phyloP scores from a whole-genome alignment of 495 filamentous ascomycete species.

The Podospora pseudopauciseta region DNA sequence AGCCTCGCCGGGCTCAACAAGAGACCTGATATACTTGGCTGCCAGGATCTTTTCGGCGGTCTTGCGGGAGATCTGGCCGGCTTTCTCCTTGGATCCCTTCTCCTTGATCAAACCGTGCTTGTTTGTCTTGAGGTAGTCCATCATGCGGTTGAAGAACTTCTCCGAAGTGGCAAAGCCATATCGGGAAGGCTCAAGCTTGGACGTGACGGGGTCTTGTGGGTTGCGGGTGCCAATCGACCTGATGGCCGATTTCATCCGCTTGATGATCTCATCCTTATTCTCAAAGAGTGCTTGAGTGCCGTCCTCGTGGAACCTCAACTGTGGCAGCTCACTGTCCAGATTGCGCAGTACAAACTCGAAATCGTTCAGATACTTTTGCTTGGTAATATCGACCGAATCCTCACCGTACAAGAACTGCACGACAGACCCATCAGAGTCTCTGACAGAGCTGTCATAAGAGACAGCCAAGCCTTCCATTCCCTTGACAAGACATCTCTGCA shows the following conservation, averaged over 20 bases:
- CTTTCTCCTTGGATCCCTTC: constrained; percentile 36
- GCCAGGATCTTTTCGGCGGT: constrained; percentile 78
- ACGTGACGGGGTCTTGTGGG: constrained; percentile 68
- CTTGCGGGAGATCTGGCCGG: constrained; percentile 56
- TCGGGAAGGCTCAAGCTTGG: constrained; percentile 68
- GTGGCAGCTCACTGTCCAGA: constrained; percentile 48
- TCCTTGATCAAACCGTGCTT: constrained; percentile 70
- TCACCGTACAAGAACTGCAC: constrained; percentile 97
- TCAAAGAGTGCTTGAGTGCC: constrained; percentile 38
- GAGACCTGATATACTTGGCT: constrained; percentile 86
- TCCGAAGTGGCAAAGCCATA: constrained; percentile 87
- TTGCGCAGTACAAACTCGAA: constrained; percentile 91
- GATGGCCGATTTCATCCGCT: constrained; percentile 72
- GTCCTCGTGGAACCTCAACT: constrained; percentile 43
- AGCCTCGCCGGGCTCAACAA: constrained; percentile 96
- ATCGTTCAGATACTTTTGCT: constrained; percentile 85
- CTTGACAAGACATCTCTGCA: constrained; percentile 97
- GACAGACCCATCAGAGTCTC: constrained; percentile 88
- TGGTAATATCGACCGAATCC: constrained; percentile 90
- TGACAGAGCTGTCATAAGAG: constrained; percentile 88
- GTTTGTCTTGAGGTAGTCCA: constrained; percentile 72
- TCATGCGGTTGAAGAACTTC: constrained; percentile 61
- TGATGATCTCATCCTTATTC: constrained; percentile 60
- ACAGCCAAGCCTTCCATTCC: constrained; percentile 95
- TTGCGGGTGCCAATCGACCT: constrained; percentile 66